phyloP scores from a whole-genome alignment of 192 early-diverging fungal genomes.

The Coemansia pectinata region DNA sequence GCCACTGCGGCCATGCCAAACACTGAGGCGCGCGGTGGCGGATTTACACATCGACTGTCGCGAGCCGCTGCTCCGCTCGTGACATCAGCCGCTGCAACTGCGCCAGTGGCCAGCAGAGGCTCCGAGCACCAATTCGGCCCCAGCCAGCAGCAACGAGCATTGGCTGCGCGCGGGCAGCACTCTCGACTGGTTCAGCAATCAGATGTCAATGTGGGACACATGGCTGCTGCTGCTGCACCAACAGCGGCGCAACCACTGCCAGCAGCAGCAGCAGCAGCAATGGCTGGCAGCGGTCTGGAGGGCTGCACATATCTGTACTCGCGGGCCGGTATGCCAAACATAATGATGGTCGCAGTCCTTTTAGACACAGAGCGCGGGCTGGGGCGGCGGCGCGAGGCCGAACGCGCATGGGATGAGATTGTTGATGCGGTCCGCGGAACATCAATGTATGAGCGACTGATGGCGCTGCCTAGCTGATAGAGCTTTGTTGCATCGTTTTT shows the following conservation, averaged over 20 bases:
- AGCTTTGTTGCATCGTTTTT: not conserved
- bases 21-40: conserved; percentile 15
- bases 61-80: conserved; percentile 13
- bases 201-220: not conserved
- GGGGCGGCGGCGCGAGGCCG: conserved; percentile 40
- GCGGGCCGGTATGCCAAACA: conserved; percentile 43
- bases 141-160: conserved; percentile 13
- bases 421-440: conserved; percentile 45
- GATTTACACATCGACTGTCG: conserved; percentile 18
- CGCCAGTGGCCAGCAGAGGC: not conserved
- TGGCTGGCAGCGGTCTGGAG: conserved; percentile 25
- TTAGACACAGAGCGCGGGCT: conserved; percentile 43
- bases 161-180: conserved; percentile 5
- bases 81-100: not conserved
- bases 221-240: not conserved
- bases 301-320: conserved; percentile 51
- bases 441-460: conserved; percentile 37
- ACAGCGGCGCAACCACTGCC: not conserved
- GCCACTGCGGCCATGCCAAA: conserved; percentile 9
- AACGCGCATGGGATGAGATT: conserved; percentile 46
- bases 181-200: conserved; percentile 6
- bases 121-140: conserved; percentile 10
- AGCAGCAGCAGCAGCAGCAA: conserved; percentile 8
- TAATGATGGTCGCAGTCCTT: conserved; percentile 39
- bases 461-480: conserved; percentile 23